phyloP scores from a whole-genome alignment of 495 filamentous ascomycete genomes.

The Aspergillus baeticus region DNA sequence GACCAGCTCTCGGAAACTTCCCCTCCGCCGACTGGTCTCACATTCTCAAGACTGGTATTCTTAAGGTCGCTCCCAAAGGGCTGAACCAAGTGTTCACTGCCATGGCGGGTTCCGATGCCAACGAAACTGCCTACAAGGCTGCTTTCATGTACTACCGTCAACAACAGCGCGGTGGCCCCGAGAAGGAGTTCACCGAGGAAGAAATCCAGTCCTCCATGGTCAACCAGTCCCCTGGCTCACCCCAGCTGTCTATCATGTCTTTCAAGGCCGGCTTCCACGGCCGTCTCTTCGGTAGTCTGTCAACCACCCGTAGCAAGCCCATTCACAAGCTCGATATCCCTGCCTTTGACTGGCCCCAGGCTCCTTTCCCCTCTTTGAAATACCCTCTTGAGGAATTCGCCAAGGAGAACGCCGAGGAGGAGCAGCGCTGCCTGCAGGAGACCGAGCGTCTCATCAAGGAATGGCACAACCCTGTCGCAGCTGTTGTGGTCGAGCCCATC shows the following conservation, averaged over 20 bases:
- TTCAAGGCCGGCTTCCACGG: constrained; percentile 96
- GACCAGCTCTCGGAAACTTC: constrained; percentile 95
- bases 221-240: constrained; percentile 81
- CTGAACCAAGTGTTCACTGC: constrained; percentile 96
- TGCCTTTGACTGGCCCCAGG: constrained; percentile 97
- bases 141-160: constrained; percentile 97
- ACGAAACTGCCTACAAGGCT: constrained; percentile 99
- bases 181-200: constrained; percentile 80
- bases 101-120: constrained; percentile 93
- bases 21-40: constrained; percentile 86
- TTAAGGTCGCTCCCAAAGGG: constrained; percentile 86
- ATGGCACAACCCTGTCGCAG: constrained; percentile 83
- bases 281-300: constrained; percentile 87
- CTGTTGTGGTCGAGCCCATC: constrained; percentile 91
- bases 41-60: constrained; percentile 81
- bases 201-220: constrained; percentile 79
- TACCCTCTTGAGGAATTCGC: constrained; percentile 86
- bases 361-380: constrained; percentile 83
- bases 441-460: constrained; percentile 83
- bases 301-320: constrained; percentile 91
- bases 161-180: constrained; percentile 76
- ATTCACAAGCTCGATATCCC: constrained; percentile 99
- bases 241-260: constrained; percentile 84
- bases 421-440: constrained; percentile 83
- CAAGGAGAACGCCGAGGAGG: constrained; percentile 79